Base-by-base conservation (phyloP, 306 rosid genomes). In the Biancaea sappan region DNA sequence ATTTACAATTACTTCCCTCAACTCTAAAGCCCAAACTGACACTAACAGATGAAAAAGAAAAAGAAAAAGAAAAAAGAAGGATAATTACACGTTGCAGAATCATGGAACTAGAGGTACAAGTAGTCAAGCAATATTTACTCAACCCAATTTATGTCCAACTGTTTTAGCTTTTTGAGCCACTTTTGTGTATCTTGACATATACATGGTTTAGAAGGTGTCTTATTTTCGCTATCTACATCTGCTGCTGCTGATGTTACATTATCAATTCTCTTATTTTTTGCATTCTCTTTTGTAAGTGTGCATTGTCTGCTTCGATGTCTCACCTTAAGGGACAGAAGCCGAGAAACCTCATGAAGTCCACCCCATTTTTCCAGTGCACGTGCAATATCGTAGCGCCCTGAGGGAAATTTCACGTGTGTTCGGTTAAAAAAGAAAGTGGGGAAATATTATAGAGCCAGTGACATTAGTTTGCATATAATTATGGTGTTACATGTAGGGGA, bases 351-450 rank as follows among this genome's bases (percentile, higher is more conserved):
- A 62, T 77, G 92, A 29, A 94, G 91, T 24, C 99, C 99, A 0
- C 99, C 99, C 99, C 97, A 92, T 70, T 90, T 94, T 77, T 94
- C 99, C 61, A 94, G 52, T 1, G 97, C 96, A 2, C 91, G 99
- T 0, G 99, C 97, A 35, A 94, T 94, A 78, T 94, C 96, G 24
- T 81, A 90, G 43, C 92, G 93, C 19, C 97, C 99, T 92, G 81
- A 18, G 48, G 53, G 46, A 83, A 81, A 59, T 72, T 71, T 14
- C 68, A 25, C 3, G 50, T 16, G 35, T n/a, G 37, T 7, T 19
- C 56, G 51, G 37, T 69, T 73, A 22, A 72, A 68, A 54, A 62
- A 43, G 73, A 44, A 48, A 31, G 24, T 44, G 60, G 18, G 19
- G 26, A 53, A n/a, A 69, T 53, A 47, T 5, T 15, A 35, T 43